Base-by-base conservation (phyloP, 2,329 filamentous ascomycete species). In the Lecanicillium sp. region DNA sequence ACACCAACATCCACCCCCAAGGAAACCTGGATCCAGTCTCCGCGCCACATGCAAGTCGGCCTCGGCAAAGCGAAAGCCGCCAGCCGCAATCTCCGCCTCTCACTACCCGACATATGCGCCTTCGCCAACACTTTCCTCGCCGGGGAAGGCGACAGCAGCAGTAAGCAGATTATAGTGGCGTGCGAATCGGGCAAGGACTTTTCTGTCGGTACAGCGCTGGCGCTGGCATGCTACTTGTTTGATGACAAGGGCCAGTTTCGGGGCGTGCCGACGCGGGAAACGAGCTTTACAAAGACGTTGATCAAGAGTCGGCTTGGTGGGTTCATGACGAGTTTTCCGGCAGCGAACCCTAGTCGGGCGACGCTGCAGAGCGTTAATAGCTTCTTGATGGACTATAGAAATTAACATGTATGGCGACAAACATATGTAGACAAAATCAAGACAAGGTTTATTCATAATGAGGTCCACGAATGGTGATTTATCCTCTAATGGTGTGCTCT, bases 321-420 rank as follows among this genome's bases (percentile, higher is more conserved):
- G 68, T 85, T 97, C 49, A 86, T 90, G 59, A 82, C 80, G 5
- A 77, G 77, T 0, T 81, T 83, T 55, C 83, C 88, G 1, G 79
- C 84, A 48, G 84, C 82, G 3, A 94, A 94, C 55, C 89, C 90
- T 0, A 89, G 81, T 45, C 72, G 92, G 27, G 74, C 85, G 17
- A 96, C 89, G 0, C 64, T 97, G 28, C 89, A 96, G 60, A 90
- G 87, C 49, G 83, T 97, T 5, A 96, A 97, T 60, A 85, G 85
- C 40, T 94, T 87, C 52, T 63, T 97, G 37, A 90, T 97, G 79
- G 72, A 72, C 41, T 68, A 63, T 59, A 53, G 55, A 33, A 60
- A 49, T 40, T 59, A 42, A 56, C n/a, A n/a, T n/a, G n/a, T n/a
- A 20, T 36, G 13, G 11, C 22, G 2, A 34, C 8, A 14, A 19